Evolutionary conservation across 805 yeast genomes (phyloP), one percentile per base, ranked within the genome.

Genomic region (Kodamaea leandrae): DNA sequence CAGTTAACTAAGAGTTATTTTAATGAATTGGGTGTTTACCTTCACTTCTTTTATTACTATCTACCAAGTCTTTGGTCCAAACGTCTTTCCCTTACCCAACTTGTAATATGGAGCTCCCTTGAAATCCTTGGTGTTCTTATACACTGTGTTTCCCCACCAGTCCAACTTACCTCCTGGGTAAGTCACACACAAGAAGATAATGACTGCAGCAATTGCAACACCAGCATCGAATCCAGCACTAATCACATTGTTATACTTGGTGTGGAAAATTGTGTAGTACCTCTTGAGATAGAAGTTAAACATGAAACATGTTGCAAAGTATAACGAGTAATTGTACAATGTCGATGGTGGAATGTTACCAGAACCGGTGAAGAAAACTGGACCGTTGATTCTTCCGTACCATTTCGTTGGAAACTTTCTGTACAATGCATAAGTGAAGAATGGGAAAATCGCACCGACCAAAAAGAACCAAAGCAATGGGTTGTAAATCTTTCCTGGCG

Each of bases 391-490:
- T 41, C 56, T 57, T 18, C 57, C 44, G 19, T 41, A 37, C 44
- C 44, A 50, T 47, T 47, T 55, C 19, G 48, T 63, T 44, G 72
- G 74, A 68, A 68, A 66, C 50, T 64, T 68, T 55, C 57, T 64
- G 49, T 63, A 61, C 32, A 66, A 49, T 37, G 57, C 53, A 70
- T 71, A 66, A 43, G 55, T 58, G 21, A 67, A 50, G 18, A 68
- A 36, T 20, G 75, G 73, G 43, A 59, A 46, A 18, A 55, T 30
- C 19, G 63, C 62, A 33, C 73, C 73, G 50, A 68, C 50, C 21
- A 66, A 43, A 54, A 66, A 69, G 60, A 67, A 66, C 55, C 54
- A 67, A 40, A 66, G 54, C 41, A 61, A 58, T n/a, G 58, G 60
- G 50, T 62, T 51, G 45, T 63, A 61, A 28, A 48, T 24, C 40